A percentile compares a stretch with the other conserved stretches of the same genome.
phyloP scores from a whole-genome alignment of 768 basidiomycete species.

The Boletus rubroflammeus region DNA sequence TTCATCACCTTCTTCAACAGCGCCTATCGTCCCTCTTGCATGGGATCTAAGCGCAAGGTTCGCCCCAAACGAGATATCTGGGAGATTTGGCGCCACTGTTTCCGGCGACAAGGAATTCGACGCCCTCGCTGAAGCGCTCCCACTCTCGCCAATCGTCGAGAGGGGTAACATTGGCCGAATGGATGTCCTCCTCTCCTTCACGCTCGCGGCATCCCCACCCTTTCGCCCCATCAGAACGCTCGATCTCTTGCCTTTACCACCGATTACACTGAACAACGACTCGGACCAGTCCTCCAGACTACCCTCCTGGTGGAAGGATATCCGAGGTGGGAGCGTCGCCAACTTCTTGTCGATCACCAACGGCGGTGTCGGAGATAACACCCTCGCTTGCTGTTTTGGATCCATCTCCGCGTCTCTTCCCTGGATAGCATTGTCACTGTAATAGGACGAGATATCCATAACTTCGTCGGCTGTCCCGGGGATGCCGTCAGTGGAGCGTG shows the following conservation, averaged over 20 bases:
- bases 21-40: conserved; percentile 1
- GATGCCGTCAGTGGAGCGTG: conserved; percentile 3
- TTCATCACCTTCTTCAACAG: conserved; percentile 11
- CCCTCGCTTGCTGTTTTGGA: conserved; percentile 3
- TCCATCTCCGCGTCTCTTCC: conserved; percentile 8
- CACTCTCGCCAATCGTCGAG: neutral
- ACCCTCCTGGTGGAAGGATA: conserved; percentile 49
- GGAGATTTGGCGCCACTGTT: conserved; percentile 8
- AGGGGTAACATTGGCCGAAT: conserved; percentile 13
- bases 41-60: conserved; percentile 18
- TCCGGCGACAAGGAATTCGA: conserved; percentile 3
- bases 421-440: conserved; percentile 4
- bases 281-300: conserved; percentile 55
- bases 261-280: conserved; percentile 51
- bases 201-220: neutral
- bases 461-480: conserved; percentile 26
- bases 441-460: conserved; percentile 28
- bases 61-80: conserved; percentile 19
- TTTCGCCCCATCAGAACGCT: conserved; percentile 2
- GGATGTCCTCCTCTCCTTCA: conserved; percentile 17
- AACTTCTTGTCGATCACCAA: conserved; percentile 30
- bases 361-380: conserved; percentile 27
- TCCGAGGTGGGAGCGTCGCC: conserved; percentile 43
- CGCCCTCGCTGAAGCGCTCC: neutral
- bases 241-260: conserved; percentile 22